Conservation (phyloP, 2,329 filamentous ascomycete species). For the Chalara sp. region DNA sequence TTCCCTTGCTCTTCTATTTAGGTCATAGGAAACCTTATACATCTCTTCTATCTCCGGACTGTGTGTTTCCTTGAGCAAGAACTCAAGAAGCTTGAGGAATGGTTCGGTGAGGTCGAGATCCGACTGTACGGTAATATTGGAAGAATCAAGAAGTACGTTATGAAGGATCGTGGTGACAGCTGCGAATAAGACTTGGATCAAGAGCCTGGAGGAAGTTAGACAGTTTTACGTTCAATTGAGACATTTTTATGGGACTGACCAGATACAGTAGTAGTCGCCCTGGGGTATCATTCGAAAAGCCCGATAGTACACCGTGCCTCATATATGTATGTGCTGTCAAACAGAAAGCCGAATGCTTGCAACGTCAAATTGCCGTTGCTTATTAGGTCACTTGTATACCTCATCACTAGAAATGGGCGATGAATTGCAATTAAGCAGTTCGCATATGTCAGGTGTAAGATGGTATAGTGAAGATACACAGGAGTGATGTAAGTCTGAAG, state of each 20-base stretch:
- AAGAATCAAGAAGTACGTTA: neutral
- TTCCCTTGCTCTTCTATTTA: neutral
- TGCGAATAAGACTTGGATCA: neutral
- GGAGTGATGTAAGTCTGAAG: neutral
- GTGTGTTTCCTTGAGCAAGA: neutral
- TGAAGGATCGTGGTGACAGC: neutral
- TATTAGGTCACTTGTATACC: too few species aligned
- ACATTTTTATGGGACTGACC: too few species aligned
- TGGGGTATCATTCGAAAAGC: too few species aligned
- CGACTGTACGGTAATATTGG: neutral
- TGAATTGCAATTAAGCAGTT: slow-evolving; percentile 10
- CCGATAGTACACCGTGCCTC: too few species aligned
- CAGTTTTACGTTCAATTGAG: too few species aligned
- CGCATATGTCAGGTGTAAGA: slow-evolving; percentile 13
- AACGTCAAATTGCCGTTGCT: too few species aligned
- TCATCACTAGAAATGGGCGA: neutral
- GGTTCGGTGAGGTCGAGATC: neutral
- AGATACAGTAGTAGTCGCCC: too few species aligned
- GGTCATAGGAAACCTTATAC: neutral
- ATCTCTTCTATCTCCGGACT: neutral
- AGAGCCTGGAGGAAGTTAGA: neutral
- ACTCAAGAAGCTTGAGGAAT: neutral
- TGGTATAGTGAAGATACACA: slow-evolving; percentile 1
- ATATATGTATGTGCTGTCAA: too few species aligned
- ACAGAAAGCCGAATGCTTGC: too few species aligned